Conservation (phyloP, 768 basidiomycete species). For the Mycena galopus region DNA sequence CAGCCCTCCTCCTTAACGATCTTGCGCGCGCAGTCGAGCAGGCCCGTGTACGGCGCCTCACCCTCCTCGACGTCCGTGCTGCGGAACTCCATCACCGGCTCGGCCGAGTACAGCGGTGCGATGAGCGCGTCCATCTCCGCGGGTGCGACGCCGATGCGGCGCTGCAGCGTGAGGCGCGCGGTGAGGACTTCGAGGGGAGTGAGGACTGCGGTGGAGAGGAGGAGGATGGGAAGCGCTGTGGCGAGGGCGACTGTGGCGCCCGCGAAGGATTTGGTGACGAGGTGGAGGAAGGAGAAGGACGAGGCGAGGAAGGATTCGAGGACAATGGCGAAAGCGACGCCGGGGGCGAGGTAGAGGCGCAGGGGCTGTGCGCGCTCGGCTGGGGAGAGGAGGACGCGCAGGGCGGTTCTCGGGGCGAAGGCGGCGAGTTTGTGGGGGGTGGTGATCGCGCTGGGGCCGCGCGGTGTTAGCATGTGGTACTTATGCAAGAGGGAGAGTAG, state of each 20-base stretch:
- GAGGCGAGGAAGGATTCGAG: constrained; percentile 11
- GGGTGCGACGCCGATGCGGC: background rate
- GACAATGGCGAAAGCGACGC: constrained; percentile 9
- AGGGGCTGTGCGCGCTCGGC: constrained; percentile 27
- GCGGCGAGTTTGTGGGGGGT: constrained; percentile 25
- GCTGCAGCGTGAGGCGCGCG: constrained; percentile 24
- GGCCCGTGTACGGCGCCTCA: constrained; percentile 21
- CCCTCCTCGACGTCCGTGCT: background rate
- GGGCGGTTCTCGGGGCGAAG: constrained; percentile 13
- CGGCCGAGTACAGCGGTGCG: background rate
- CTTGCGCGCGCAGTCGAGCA: constrained; percentile 18
- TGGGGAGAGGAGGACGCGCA: constrained; percentile 27
- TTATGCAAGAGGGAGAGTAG: background rate
- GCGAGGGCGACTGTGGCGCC: background rate
- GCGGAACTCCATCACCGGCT: constrained; percentile 22
- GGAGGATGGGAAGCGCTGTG: background rate
- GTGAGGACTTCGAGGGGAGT: constrained; percentile 18
- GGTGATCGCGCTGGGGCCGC: constrained; percentile 20
- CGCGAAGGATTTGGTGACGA: background rate
- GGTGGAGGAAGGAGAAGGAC: background rate
- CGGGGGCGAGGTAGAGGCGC: constrained; percentile 31
- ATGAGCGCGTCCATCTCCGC: background rate
- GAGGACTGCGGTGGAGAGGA: constrained; percentile 1
- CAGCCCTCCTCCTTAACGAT: constrained; percentile 24
- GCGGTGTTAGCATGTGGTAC: background rate